Evolutionary conservation across 2,329 filamentous ascomycete species (phyloP).

Genomic region (Colletotrichum aenigma): DNA sequence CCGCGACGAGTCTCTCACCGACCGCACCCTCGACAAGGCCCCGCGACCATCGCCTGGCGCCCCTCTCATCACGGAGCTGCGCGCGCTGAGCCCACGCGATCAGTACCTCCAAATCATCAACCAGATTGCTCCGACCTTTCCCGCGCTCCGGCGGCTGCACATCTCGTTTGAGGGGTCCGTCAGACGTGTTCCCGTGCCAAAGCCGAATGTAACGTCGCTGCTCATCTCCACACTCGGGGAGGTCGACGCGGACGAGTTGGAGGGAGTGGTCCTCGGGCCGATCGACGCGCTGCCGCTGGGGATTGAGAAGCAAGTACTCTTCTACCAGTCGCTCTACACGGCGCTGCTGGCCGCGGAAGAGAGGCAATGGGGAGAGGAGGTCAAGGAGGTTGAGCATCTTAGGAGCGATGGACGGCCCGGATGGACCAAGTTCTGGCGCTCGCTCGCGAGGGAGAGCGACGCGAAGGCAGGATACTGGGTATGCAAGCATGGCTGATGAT

Average conservation of each 20-base stretch:
- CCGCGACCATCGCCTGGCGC: background rate
- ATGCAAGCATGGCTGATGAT: conserved; percentile 13
- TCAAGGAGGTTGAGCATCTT: conserved; percentile 15
- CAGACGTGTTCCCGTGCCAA: conserved; percentile 13
- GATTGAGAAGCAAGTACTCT: conserved; percentile 10
- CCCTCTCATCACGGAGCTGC: background rate
- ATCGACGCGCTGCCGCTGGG: conserved; percentile 7
- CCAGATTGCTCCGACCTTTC: conserved; percentile 1
- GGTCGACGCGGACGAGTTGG: conserved; percentile 7
- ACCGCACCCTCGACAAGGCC: conserved; percentile 6
- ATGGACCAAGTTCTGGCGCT: conserved; percentile 21
- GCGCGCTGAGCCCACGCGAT: background rate
- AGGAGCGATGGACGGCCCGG: conserved; percentile 12
- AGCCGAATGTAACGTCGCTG: conserved; percentile 12
- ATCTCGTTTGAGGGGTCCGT: conserved; percentile 20
- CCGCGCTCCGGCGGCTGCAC: conserved; percentile 17
- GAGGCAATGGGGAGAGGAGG: background rate
- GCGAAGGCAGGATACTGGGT: conserved; percentile 17
- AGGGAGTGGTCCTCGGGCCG: background rate
- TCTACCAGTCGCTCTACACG: conserved; percentile 18
- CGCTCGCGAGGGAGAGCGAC: background rate
- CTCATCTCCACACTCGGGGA: conserved; percentile 18
- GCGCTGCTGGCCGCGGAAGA: background rate
- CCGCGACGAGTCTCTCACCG: conserved; percentile 14
- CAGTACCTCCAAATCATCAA: conserved; percentile 15